These are phyloP conservation scores for Calycina herbarum DNA, from an alignment of 2,329 filamentous ascomycete species.

Conservation along the genomic window DNA sequence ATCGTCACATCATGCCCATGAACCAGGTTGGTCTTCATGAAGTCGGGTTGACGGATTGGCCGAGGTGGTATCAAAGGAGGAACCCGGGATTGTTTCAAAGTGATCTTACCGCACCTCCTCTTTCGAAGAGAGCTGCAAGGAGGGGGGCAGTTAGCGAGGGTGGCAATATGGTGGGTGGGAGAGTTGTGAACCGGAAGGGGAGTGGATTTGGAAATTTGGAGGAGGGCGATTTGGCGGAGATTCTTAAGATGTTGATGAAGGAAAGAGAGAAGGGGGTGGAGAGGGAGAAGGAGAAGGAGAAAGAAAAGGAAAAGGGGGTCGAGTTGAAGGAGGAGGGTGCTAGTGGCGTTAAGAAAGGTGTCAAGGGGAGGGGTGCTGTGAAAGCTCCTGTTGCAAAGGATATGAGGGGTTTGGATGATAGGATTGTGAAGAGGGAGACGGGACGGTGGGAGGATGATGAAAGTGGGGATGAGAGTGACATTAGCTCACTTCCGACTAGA, in stretches of 20 bases:
- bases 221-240: conserved; percentile 14
- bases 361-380: not conserved
- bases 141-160: not conserved
- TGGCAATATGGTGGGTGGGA: not conserved
- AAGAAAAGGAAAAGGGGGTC: not conserved
- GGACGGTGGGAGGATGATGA: conserved; percentile 33
- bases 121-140: not conserved
- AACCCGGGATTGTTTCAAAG: conserved; percentile 30
- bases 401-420: conserved; percentile 23
- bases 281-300: conserved; percentile 16
- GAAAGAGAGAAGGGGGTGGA: conserved; percentile 8
- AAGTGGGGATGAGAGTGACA: conserved; percentile 10
- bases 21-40: conserved; percentile 42
- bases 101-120: conserved; percentile 2
- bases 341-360: conserved; percentile 8
- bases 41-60: conserved; percentile 45
- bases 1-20: conserved; percentile 49
- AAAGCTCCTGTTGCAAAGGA: not conserved
- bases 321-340: not conserved
- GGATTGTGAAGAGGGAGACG: conserved; percentile 21
- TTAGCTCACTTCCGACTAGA: conserved; percentile 5
- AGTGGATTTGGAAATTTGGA: not conserved
- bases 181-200: not conserved
- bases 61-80: conserved; percentile 43
- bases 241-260: conserved; percentile 24